Base-by-base conservation (phyloP, 1,284 basidiomycete species). In the Fistulina hepatica region DNA sequence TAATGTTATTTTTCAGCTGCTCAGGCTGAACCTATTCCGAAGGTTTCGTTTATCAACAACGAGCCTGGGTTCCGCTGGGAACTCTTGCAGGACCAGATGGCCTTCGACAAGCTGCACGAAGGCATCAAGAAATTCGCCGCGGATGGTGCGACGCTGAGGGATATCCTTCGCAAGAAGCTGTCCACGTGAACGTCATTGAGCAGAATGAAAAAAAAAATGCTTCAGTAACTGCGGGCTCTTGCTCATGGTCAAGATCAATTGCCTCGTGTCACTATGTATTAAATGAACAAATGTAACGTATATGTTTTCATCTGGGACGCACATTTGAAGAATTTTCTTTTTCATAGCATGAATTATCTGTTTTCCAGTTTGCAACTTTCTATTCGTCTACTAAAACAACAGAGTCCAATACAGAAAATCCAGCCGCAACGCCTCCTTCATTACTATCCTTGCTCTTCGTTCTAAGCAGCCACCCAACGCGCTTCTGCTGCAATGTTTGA, bases 71-170 rank as follows among this genome's bases (percentile, higher is more conserved):
- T 98, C 83, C 80, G 89, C 50, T 95, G 91, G 90, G 57, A 73
- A 11, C 80, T 98, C 38, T 77, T 95, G 56, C 74, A 88, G 54
- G 91, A 97, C 61, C 64, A 72, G 58, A 95, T 95, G 91, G 90
- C 92, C 10, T 92, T 89, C 55, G 91, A 94, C 63, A 95, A 97
- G 67, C 67, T 90, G 39, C 88, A 95, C 64, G 93, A 97, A 68
- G 94, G 94, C 55, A 95, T 97, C 69, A 79, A 77, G 66, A 90
- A 91, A 64, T 98, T 98, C 58, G 92, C 91, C 44, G 89, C 89
- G 67, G 94, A 97, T 58, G 91, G 91, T 43, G 73, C 79, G 55
- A 80, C 88, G 8, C 80, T 98, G 65, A 93, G 93, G 73, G 64
- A 67, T 20, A 61, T 92, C 50, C 71, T 98, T 55, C 76, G 71